These are phyloP conservation scores for Amanita brunnescens DNA, from an alignment of 768 basidiomycete species.

Conservation along the genomic window DNA sequence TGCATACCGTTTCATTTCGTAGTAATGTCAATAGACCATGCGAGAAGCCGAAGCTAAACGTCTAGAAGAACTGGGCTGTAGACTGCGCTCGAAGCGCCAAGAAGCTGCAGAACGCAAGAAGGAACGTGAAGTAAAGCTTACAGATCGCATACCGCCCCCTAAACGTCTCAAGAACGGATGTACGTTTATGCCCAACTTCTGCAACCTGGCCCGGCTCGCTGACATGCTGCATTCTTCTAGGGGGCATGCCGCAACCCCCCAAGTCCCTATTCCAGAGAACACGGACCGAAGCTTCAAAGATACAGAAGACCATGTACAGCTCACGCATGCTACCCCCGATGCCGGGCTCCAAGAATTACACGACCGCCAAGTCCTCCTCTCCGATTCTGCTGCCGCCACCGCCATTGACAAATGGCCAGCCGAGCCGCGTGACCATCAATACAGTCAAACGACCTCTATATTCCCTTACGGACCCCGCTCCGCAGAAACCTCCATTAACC, in stretches of 20 bases:
- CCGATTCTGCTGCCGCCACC: constrained; percentile 26
- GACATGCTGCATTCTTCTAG: neutral
- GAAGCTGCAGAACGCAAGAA: constrained; percentile 70
- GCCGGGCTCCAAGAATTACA: constrained; percentile 34
- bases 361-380: constrained; percentile 28
- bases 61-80: constrained; percentile 53
- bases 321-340: constrained; percentile 47
- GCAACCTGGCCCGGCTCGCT: neutral
- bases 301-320: constrained; percentile 53
- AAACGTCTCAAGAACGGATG: constrained; percentile 46
- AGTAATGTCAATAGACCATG: constrained; percentile 31
- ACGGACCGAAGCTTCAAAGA: constrained; percentile 56
- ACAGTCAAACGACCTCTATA: constrained; percentile 32
- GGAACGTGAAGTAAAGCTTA: constrained; percentile 68
- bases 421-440: constrained; percentile 43
- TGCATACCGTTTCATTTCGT: constrained; percentile 8
- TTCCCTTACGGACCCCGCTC: constrained; percentile 10
- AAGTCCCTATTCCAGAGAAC: constrained; percentile 77
- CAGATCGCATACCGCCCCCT: constrained; percentile 55
- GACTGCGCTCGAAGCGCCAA: constrained; percentile 56
- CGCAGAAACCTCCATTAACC: neutral
- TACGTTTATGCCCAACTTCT: neutral
- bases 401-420: constrained; percentile 20
- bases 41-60: constrained; percentile 53
- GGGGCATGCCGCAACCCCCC: constrained; percentile 29